Evolutionary conservation across 768 basidiomycete species (phyloP), one percentile per base, ranked within the genome.

Genomic region (Calocybe cyanea): DNA sequence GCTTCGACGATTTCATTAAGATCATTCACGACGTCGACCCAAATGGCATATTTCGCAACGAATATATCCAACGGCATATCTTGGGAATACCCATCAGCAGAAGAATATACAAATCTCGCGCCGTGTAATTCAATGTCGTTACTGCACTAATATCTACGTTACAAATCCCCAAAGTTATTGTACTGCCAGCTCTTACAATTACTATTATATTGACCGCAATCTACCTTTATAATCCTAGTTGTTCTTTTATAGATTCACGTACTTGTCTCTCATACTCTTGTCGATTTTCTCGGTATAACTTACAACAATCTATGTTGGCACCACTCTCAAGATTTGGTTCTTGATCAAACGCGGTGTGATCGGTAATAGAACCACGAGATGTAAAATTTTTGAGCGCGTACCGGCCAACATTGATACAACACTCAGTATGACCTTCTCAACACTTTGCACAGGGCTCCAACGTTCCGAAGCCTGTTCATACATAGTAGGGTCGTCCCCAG

Each of bases 371-470:
- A 46, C 41, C 42, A 54, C 37, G 41, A 49, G 19, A 13, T 14
- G 19, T 19, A 46, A 31, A 23, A 47, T 44, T 25, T 20, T n/a
- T n/a, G n/a, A n/a, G 13, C 21, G 59, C 80, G 53, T 53, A 89
- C 92, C 90, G 51, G 96, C 94, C 10, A 99, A 76, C 93, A 99
- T 97, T 33, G 90, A 93, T 55, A 99, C 83, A 18, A 99, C 95
- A 55, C 92, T 94, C 8, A 98, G 74, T 43, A 98, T 78, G 53
- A 96, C 95, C 67, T 96, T 97, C 70, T 98, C 89, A 13, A 99
- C 90, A 58, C 90, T 92, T 67, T 98, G 95, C 0, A 98, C 95
- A n/a, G 96, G 96, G 47, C 88, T 92, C 96, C 96, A 99, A 31
- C 96, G 79, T 60, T 99, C 96, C 15, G 88, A 92, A 0, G 93